Evolutionary conservation across 2,329 filamentous ascomycete species (phyloP), one percentile per base, ranked within the genome.

Genomic region (Colletotrichum sp.): DNA sequence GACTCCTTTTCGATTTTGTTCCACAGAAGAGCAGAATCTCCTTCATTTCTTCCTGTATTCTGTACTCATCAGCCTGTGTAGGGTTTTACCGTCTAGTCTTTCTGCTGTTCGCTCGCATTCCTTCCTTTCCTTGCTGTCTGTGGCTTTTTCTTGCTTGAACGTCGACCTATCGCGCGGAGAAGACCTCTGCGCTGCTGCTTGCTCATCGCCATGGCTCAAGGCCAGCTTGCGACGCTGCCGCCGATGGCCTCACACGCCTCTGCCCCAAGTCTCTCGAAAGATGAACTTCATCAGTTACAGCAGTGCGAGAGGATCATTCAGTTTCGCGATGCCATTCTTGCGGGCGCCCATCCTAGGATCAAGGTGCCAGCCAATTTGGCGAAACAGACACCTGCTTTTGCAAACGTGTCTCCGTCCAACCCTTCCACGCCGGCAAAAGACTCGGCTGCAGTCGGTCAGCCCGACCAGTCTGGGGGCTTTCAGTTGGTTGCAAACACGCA

Each of bases 231-330:
- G 48, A 66, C 68, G 44, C 13, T 72, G 65, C 66, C 75, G 5
- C 36, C 72, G 30, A 75, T 76, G 76, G 80, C 81, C 79, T 81
- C 79, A 74, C 72, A 52, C 69, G 36, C 66, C 28, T 63, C 76
- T 79, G 78, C 80, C 79, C 78, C 85, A 79, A 75, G 80, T 61
- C 77, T 82, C 44, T 83, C 86, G 71, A 82, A 88, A 77, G 87
- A 89, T 76, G 89, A 91, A 79, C 82, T 88, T 74, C 87, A 89
- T 81, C 91, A 93, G 81, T 85, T 93, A 66, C 85, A 88, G 80
- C 92, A 96, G 85, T 97, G 95, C 87, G 91, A 94, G 82, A 95
- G 93, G 86, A 94, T 98, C 81, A 84, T 98, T 82, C 91, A 89
- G 79, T 93, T 98, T 84, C 93, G 93, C 85, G 94, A 98, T 87